Percentiles rank a stretch among this genome's conserved stretches.
Conservation (phyloP, 768 basidiomycete genomes). For the Phanerochaete carnosa region DNA sequence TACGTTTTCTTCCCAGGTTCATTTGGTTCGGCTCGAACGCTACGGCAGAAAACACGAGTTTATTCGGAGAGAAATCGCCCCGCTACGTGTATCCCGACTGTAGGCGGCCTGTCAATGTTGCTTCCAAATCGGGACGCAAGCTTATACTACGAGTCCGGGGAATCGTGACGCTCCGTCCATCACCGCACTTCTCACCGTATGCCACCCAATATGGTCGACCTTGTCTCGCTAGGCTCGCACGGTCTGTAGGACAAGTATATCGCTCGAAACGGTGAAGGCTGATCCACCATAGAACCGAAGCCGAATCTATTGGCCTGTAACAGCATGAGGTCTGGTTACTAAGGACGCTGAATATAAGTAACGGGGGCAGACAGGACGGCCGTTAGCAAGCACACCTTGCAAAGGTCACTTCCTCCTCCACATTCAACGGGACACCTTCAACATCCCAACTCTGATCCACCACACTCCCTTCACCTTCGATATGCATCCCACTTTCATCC, state of each 20-base stretch:
- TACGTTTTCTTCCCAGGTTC: neutral
- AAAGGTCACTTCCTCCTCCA: neutral
- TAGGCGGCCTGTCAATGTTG: neutral
- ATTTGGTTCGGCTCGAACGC: neutral
- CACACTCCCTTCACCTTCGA: neutral
- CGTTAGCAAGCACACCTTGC: neutral
- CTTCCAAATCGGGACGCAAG: neutral
- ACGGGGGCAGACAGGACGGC: neutral
- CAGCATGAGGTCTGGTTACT: neutral
- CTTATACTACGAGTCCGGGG: neutral
- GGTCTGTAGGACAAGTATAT: neutral
- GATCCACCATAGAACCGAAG: neutral
- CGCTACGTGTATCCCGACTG: neutral
- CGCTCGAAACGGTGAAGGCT: neutral
- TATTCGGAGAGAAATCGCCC: neutral
- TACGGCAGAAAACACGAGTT: neutral
- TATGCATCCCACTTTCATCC: slow-evolving; percentile 8
- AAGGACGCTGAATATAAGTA: neutral
- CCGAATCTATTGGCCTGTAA: neutral
- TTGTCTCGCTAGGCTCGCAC: neutral
- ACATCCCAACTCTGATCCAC: neutral
- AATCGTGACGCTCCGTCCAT: neutral
- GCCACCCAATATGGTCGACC: neutral
- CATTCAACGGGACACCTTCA: neutral
- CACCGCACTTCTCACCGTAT: neutral